A percentile compares a stretch with the other conserved stretches of the same genome.
These are phyloP conservation scores for Colletotrichum sp. DNA, from an alignment of 2,329 filamentous ascomycete genomes.

Conservation along the genomic window DNA sequence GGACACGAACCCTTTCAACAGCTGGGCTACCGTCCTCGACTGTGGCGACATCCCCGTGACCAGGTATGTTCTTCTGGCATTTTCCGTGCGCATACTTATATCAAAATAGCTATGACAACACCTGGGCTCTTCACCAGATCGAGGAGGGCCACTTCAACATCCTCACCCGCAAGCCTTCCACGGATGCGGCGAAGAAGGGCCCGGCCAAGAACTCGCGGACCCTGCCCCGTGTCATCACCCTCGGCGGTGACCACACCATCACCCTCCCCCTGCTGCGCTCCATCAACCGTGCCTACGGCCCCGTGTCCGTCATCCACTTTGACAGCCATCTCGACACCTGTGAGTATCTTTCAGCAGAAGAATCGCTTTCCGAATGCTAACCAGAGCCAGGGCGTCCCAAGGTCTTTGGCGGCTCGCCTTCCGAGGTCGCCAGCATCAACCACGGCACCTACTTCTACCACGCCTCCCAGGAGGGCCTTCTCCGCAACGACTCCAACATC, in stretches of 20 bases:
- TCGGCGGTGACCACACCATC: slow-evolving; percentile 69
- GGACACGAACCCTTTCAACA: slow-evolving; percentile 79
- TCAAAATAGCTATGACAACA: slow-evolving; percentile 73
- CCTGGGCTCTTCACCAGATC: slow-evolving; percentile 81
- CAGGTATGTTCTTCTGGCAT: slow-evolving; percentile 59
- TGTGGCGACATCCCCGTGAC: slow-evolving; percentile 87
- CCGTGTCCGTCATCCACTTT: slow-evolving; percentile 66
- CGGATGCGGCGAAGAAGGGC: slow-evolving; percentile 68
- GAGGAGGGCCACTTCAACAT: slow-evolving; percentile 83
- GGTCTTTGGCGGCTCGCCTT: slow-evolving; percentile 83
- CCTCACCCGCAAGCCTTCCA: slow-evolving; percentile 72
- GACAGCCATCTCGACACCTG: slow-evolving; percentile 72
- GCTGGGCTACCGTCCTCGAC: slow-evolving; percentile 80
- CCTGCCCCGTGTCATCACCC: slow-evolving; percentile 79
- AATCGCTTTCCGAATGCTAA: slow-evolving; percentile 21
- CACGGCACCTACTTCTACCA: slow-evolving; percentile 92
- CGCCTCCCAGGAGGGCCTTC: slow-evolving; percentile 75
- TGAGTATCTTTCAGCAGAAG: slow-evolving; percentile 32
- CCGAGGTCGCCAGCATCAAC: slow-evolving; percentile 77
- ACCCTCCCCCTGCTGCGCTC: slow-evolving; percentile 63
- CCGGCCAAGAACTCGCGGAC: slow-evolving; percentile 76
- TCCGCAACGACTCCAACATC: slow-evolving; percentile 84
- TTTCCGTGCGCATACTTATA: neutral
- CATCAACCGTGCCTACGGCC: slow-evolving; percentile 65
- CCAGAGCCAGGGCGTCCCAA: slow-evolving; percentile 75